phyloP scores from a whole-genome alignment of 345 rosid genomes.

The Leavenworthia alabamica region DNA sequence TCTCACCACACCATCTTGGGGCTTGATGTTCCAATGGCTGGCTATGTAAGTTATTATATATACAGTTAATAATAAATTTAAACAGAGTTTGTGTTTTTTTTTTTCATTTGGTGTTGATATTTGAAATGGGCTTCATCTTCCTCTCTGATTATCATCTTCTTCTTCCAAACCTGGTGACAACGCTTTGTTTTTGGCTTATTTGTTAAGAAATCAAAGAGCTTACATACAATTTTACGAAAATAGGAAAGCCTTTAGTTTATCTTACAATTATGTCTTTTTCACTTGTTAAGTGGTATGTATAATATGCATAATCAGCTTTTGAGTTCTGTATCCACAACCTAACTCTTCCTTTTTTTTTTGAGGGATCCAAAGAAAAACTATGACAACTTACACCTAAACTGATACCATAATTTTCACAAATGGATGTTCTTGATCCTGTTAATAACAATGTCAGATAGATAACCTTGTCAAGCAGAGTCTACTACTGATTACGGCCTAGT shows the following conservation, averaged over 20 bases:
- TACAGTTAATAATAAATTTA: too few relatives aligned
- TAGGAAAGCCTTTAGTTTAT: conserved; percentile 10
- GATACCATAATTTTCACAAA: conserved; percentile 16
- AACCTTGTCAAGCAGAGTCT: conserved; percentile 24
- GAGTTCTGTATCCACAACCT: conserved; percentile 25
- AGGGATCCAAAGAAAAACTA: neutral
- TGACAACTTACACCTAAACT: neutral
- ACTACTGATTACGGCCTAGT: neutral
- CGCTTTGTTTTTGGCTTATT: neutral
- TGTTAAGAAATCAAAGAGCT: neutral
- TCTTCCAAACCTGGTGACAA: neutral
- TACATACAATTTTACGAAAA: neutral
- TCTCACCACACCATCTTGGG: too few relatives aligned
- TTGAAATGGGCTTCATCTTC: too few relatives aligned
- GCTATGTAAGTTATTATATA: too few relatives aligned
- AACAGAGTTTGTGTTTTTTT: too few relatives aligned
- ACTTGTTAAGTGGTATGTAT: conserved; percentile 16
- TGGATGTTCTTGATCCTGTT: conserved; percentile 9
- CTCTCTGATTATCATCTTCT: conserved; percentile 42
- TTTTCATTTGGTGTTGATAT: too few relatives aligned
- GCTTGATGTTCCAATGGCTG: too few relatives aligned
- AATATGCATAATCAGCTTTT: conserved; percentile 14
- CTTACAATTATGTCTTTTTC: conserved; percentile 17
- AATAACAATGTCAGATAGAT: neutral
- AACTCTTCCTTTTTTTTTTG: neutral